Evolutionary conservation across 176 grass and related monocot species (phyloP), one percentile per base, ranked within the genome.

Genomic region (Otatea glauca): DNA sequence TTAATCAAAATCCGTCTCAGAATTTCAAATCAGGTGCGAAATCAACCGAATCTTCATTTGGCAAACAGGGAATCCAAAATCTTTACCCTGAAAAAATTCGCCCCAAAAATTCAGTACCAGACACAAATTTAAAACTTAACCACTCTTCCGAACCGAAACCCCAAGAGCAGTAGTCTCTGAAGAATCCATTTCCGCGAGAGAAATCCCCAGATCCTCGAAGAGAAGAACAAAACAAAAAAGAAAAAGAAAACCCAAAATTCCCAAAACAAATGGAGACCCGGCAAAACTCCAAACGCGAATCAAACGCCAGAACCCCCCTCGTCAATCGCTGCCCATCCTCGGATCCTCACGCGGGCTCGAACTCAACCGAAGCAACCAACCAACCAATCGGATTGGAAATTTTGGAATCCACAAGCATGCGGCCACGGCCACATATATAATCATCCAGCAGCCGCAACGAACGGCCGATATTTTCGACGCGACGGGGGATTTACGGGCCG

Each of bases 341-440:
- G 44, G 65, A 83, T 65, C 74, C 67, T 9, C 58, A 23, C 29
- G 32, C 29, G 39, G 49, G 25, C 72, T 29, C 53, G 68, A 64
- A 65, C 37, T n/a, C 18, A 45, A 64, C 16, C 29, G 27, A 42
- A 72, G 83, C 58, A 45, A 69, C 86, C 41, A 72, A 3, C 35
- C 35, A 51, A 50, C 32, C 74, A 62, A 71, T 55, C 37, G 45
- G 38, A 45, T 11, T 0, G 42, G 56, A 15, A 64, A 56, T 21
- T 56, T 21, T 56, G 54, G 61, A 32, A 14, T 6, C 7, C 12
- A 25, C 35, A 56, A 27, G 39, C 5, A 50, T 4, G 70, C 10
- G 53, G n/a, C 53, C 71, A 61, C 43, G 64, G 42, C 56, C 58
- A 27, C 4, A 72, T 86, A 86, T 82, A 76, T 82, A 89, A 7